These are phyloP conservation scores for Paraphaeosphaeria sporulosa DNA, from an alignment of 2,329 filamentous ascomycete species.

Conservation along the genomic window DNA sequence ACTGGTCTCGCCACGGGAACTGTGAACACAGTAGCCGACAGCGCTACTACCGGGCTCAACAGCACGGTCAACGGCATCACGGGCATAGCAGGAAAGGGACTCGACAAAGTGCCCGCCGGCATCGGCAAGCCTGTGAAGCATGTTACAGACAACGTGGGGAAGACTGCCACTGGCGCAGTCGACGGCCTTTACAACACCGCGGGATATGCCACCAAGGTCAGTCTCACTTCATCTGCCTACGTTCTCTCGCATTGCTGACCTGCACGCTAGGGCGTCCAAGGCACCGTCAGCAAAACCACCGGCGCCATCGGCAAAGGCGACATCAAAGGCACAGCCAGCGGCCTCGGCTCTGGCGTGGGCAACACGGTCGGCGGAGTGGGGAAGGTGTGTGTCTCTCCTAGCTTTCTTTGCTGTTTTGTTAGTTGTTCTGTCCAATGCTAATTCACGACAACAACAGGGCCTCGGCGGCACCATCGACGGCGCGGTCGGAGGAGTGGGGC, in stretches of 20 bases:
- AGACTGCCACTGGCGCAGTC: constrained; percentile 51
- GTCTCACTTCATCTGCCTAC: background rate
- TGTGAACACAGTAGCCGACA: constrained; percentile 47
- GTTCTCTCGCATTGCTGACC: background rate
- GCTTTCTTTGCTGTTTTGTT: background rate
- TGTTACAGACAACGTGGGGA: constrained; percentile 51
- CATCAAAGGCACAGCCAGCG: constrained; percentile 48
- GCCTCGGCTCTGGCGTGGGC: constrained; percentile 49
- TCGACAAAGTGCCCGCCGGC: constrained; percentile 43
- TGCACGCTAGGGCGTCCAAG: constrained; percentile 42
- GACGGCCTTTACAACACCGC: constrained; percentile 52
- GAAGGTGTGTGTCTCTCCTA: constrained; percentile 29
- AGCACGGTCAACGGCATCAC: constrained; percentile 48
- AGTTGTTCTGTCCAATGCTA: background rate
- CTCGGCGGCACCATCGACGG: constrained; percentile 45
- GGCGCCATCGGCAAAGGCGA: constrained; percentile 53
- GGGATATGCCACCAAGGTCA: constrained; percentile 45
- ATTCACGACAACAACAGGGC: constrained; percentile 26
- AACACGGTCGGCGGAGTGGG: constrained; percentile 48
- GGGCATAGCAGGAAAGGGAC: constrained; percentile 47
- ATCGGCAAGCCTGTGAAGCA: constrained; percentile 50
- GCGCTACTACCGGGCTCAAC: constrained; percentile 48
- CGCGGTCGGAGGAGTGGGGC: constrained; percentile 49
- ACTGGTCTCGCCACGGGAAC: constrained; percentile 44
- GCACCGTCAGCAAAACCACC: constrained; percentile 55